phyloP scores from a whole-genome alignment of 176 grass and related monocot species.

The Oryza australiensis region DNA sequence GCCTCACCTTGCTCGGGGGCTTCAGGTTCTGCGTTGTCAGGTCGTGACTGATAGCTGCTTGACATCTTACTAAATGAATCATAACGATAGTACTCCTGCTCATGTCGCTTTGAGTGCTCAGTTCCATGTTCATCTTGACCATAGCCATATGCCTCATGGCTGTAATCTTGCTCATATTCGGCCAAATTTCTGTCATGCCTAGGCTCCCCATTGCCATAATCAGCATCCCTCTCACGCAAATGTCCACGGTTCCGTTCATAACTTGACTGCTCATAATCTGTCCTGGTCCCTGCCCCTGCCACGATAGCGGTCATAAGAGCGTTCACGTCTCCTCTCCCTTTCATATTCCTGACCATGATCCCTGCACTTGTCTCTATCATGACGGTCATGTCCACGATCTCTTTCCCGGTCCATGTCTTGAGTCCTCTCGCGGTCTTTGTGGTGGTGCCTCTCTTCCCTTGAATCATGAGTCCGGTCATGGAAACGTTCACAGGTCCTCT shows the following conservation, averaged over 20 bases:
- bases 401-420: constrained; percentile 44
- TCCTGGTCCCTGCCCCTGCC: constrained; percentile 52
- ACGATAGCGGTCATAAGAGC: constrained; percentile 40
- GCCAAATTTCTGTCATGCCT: constrained; percentile 42
- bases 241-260: constrained; percentile 41
- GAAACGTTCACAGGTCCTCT: constrained; percentile 37
- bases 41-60: background rate
- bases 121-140: constrained; percentile 34
- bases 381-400: constrained; percentile 49
- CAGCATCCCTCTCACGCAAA: constrained; percentile 49
- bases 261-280: constrained; percentile 32
- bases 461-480: constrained; percentile 50
- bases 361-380: constrained; percentile 50
- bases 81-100: too few relatives aligned
- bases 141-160: constrained; percentile 49
- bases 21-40: constrained; percentile 36
- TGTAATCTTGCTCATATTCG: constrained; percentile 32
- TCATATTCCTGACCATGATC: constrained; percentile 54
- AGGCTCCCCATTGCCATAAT: constrained; percentile 34
- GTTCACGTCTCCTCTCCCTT: constrained; percentile 43
- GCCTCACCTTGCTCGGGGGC: constrained; percentile 60
- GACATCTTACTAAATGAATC: too few relatives aligned
- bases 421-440: constrained; percentile 55
- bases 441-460: constrained; percentile 54
- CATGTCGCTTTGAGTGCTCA: background rate